A percentile compares a stretch with the other conserved stretches of the same genome.
phyloP scores from a whole-genome alignment of 1,284 basidiomycete genomes.

The Boletus nobilissimus region DNA sequence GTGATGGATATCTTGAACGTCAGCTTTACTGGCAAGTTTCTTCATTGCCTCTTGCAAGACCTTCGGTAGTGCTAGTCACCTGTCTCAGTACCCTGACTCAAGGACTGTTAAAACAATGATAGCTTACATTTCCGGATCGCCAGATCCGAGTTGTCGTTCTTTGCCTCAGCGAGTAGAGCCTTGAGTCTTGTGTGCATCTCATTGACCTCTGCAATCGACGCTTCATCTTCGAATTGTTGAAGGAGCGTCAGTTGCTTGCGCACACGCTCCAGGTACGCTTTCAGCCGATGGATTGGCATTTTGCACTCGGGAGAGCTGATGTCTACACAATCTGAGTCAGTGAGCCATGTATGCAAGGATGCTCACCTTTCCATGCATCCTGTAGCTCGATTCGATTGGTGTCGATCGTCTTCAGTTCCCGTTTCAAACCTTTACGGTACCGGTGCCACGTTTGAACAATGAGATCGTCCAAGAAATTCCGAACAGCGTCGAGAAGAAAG shows the following conservation, averaged over 20 bases:
- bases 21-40: neutral
- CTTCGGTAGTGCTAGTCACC: neutral
- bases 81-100: neutral
- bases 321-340: neutral
- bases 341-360: neutral
- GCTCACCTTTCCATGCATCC: neutral
- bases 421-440: neutral
- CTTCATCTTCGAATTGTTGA: neutral
- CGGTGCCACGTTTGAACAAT: neutral
- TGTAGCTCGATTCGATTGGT: neutral
- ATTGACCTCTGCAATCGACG: neutral
- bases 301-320: neutral
- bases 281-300: neutral
- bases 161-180: neutral
- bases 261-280: neutral
- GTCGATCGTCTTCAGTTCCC: neutral
- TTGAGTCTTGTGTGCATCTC: neutral
- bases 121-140: neutral
- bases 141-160: neutral
- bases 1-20: neutral
- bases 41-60: neutral
- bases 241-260: neutral
- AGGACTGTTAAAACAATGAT: neutral
- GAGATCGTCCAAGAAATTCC: neutral
- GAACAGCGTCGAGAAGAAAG: neutral